Evolutionary conservation across 768 basidiomycete species (phyloP), one percentile per base, ranked within the genome.

Genomic region (Gyrodon lividus): DNA sequence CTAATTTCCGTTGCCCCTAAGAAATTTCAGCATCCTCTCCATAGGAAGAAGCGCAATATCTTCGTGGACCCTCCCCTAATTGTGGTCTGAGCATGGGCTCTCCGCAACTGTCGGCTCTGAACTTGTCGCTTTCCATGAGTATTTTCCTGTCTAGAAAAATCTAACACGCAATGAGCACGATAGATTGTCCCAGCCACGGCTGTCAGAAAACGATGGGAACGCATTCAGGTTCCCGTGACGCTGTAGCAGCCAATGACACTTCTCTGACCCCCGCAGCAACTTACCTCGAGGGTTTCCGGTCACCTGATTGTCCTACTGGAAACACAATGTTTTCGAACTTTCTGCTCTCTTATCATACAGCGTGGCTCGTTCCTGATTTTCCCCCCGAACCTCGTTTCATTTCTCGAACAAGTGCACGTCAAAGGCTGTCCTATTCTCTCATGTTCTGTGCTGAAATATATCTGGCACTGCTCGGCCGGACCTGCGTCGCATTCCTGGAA

Each of bases 311-410:
- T 49, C 54, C 51, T 26, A 31, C 45, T 17, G 54, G 46, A 38
- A 47, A 39, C 26, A 38, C 46, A 37, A 33, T 43, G 33, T 46
- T 33, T 35, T 44, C 43, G 60, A 61, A 62, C 42, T 14, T 61
- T 62, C 60, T 43, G 33, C 2, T 20, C 17, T 42, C 49, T 61
- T 62, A 59, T 63, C 61, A 37, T 38, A 26, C 12, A 48, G 26
- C 42, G 10, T 16, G 20, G 22, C 6, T 17, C 56, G 44, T 45
- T 10, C 22, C 46, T 43, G 43, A 28, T 33, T 33, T 26, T 22
- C 37, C 8, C 8, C 8, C 19, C 30, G 23, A 10, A 23, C 41
- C 49, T 50, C 51, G 26, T 59, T 43, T 49, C 46, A 5, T 51
- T 44, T 52, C 55, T 60, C 43, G 54, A 57, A 57, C 42, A 20